These are phyloP conservation scores for Actinomortierella ambigua DNA, from an alignment of 371 early-diverging fungal species.

Conservation along the genomic window DNA sequence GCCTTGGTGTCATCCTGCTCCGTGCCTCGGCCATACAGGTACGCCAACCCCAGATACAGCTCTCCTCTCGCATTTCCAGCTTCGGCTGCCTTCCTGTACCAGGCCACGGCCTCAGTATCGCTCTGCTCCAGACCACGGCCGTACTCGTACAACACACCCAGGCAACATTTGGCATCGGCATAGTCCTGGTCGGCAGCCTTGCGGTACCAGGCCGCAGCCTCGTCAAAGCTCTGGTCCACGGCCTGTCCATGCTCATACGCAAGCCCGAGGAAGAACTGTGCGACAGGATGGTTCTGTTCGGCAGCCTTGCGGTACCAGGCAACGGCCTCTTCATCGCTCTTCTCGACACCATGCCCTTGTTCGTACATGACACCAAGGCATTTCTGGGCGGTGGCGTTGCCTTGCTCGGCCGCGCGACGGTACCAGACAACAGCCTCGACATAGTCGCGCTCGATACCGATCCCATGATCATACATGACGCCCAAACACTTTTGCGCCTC, in stretches of 20 bases:
- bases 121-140: conserved; percentile 77
- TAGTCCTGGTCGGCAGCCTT: conserved; percentile 66
- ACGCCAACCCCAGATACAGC: conserved; percentile 78
- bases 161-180: conserved; percentile 80
- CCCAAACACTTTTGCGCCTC: conserved; percentile 73
- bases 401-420: conserved; percentile 58
- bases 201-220: conserved; percentile 75
- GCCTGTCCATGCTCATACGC: conserved; percentile 86
- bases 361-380: background rate
- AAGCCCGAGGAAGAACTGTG: conserved; percentile 72
- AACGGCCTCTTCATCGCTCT: conserved; percentile 7
- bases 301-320: conserved; percentile 68
- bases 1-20: conserved; percentile 62
- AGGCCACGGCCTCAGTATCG: conserved; percentile 65
- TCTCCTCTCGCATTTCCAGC: conserved; percentile 83
- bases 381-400: conserved; percentile 56
- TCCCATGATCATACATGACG: conserved; percentile 75
- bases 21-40: conserved; percentile 85
- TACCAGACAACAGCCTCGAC: conserved; percentile 68
- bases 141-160: conserved; percentile 85
- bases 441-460: conserved; percentile 65
- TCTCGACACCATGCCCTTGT: conserved; percentile 7
- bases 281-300: conserved; percentile 63
- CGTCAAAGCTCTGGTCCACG: conserved; percentile 63
- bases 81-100: conserved; percentile 74